Conservation (phyloP, 2,329 filamentous ascomycete species). For the Fusarium begoniae region DNA sequence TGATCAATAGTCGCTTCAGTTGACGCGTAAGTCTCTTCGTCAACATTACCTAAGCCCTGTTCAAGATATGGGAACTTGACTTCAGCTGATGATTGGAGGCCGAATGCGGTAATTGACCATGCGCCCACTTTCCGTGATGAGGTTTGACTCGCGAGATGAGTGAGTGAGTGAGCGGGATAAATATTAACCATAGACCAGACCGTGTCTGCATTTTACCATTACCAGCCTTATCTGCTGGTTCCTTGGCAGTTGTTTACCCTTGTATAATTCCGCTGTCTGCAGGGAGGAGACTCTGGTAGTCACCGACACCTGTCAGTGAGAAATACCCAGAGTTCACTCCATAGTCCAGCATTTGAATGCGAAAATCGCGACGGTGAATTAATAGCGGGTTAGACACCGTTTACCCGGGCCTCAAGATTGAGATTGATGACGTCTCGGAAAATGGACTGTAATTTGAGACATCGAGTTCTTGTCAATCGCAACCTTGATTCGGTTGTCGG, state of each 20-base stretch:
- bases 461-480: neutral
- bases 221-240: neutral
- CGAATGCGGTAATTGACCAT: conserved; percentile 4
- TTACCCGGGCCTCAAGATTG: neutral
- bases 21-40: conserved; percentile 12
- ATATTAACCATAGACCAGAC: neutral
- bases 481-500: neutral
- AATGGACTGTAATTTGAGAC: neutral
- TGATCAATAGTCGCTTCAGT: neutral
- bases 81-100: neutral
- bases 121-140: neutral
- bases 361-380: neutral
- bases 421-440: neutral
- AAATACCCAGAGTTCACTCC: neutral
- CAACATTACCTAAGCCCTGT: neutral
- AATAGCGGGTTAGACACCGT: too few relatives aligned
- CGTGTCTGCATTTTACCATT: neutral
- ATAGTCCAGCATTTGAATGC: neutral
- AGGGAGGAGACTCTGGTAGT: neutral
- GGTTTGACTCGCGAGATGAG: neutral
- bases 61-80: neutral
- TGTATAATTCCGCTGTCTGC: neutral
- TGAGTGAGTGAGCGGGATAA: neutral
- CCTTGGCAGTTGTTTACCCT: neutral
- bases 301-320: neutral